phyloP scores from a whole-genome alignment of 768 basidiomycete species.

The Podaxis sp. region DNA sequence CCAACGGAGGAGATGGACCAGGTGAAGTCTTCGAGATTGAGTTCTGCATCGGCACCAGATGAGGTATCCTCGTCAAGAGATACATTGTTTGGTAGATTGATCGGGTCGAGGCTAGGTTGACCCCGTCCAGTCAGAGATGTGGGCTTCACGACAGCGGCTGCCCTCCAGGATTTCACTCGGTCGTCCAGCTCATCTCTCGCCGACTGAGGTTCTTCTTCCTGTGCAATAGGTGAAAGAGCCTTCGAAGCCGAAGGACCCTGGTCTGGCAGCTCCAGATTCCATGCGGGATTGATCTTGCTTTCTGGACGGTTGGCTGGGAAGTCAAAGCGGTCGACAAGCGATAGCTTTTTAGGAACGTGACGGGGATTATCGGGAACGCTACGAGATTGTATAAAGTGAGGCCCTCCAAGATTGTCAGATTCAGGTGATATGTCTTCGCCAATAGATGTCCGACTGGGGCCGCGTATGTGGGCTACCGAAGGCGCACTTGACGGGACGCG shows the following conservation, averaged over 20 bases:
- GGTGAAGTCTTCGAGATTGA: conserved; percentile 62
- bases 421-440: conserved; percentile 39
- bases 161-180: conserved; percentile 68
- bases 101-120: conserved; percentile 48
- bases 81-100: conserved; percentile 48
- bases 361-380: conserved; percentile 34
- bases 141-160: conserved; percentile 48
- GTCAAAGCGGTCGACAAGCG: conserved; percentile 67
- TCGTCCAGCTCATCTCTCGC: conserved; percentile 51
- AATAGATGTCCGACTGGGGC: conserved; percentile 50
- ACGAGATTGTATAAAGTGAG: conserved; percentile 24
- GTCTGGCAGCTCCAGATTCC: conserved; percentile 7
- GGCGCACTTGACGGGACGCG: conserved; percentile 39
- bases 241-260: conserved; percentile 24
- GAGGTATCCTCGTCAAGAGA: conserved; percentile 23
- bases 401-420: conserved; percentile 30
- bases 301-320: conserved; percentile 31
- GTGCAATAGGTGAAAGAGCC: conserved; percentile 57
- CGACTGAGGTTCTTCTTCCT: conserved; percentile 56
- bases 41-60: conserved; percentile 29
- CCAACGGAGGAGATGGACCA: conserved; percentile 73
- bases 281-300: conserved; percentile 25
- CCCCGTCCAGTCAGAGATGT: conserved; percentile 46
- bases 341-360: conserved; percentile 64
- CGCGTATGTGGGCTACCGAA: conserved; percentile 49